Conservation (phyloP, 345 rosid species). For the Moringa oleifera region DNA sequence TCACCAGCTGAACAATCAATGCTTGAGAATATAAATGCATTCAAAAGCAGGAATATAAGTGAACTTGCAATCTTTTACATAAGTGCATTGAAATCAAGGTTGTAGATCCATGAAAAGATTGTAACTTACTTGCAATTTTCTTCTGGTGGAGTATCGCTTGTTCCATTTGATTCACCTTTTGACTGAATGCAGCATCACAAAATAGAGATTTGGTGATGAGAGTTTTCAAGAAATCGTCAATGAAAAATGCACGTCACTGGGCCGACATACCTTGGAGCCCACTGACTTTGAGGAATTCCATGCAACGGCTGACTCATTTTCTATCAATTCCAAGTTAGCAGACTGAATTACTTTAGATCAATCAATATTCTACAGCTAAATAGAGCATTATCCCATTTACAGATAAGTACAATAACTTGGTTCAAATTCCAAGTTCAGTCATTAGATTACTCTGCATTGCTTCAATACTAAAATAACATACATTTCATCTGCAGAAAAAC, state of each 20-base stretch:
- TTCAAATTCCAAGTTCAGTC: background rate
- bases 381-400: background rate
- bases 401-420: too few relatives aligned
- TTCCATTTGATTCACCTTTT: conserved; percentile 40
- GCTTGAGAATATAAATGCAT: conserved; percentile 5
- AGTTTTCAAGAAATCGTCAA: conserved; percentile 4
- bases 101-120: conserved; percentile 1
- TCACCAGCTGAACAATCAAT: conserved; percentile 21
- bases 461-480: too few relatives aligned
- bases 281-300: conserved; percentile 43
- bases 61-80: too few relatives aligned
- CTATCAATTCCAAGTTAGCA: conserved; percentile 5
- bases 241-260: background rate
- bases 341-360: background rate
- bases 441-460: too few relatives aligned
- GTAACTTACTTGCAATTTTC: conserved; percentile 78
- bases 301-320: conserved; percentile 35
- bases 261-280: conserved; percentile 42
- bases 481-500: too few relatives aligned
- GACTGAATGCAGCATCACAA: conserved; percentile 30
- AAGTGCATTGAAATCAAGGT: conserved; percentile 8
- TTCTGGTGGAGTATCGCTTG: conserved; percentile 32
- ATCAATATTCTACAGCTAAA: background rate
- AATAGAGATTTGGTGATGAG: conserved; percentile 9
- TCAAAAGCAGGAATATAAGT: too few relatives aligned